These are phyloP conservation scores for Jimgerdemannia flammicorona DNA, from an alignment of 192 early-diverging fungal genomes.

Conservation along the genomic window DNA sequence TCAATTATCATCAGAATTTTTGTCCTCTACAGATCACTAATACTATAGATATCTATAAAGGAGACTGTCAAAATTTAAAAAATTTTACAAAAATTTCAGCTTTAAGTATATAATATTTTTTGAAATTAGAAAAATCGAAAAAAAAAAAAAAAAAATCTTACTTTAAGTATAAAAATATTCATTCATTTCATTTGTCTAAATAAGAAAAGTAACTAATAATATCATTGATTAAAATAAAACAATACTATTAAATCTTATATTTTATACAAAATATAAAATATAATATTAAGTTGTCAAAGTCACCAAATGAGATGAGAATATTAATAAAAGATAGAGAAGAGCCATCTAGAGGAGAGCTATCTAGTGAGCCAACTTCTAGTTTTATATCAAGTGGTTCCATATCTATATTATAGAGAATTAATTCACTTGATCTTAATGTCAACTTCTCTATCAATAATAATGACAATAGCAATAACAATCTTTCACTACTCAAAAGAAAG, in stretches of 20 bases:
- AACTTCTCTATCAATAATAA: background rate
- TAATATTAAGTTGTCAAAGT: background rate
- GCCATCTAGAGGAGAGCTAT: background rate
- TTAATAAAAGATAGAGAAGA: too few species aligned
- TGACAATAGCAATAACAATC: background rate
- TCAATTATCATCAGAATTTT: too few species aligned
- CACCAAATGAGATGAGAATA: background rate
- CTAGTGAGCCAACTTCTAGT: background rate
- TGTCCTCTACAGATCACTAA: too few species aligned
- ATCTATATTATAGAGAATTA: background rate
- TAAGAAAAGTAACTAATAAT: background rate
- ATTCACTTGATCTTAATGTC: background rate
- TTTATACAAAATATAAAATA: background rate
- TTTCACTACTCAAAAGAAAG: background rate
- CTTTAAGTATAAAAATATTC: background rate
- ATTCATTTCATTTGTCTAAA: background rate
- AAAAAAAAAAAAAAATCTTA: too few species aligned
- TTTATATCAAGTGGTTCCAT: background rate
- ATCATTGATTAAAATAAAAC: background rate
- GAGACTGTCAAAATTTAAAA: too few species aligned
- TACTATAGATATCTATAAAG: too few species aligned
- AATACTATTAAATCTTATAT: background rate
- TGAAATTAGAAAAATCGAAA: too few species aligned
- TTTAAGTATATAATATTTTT: too few species aligned
- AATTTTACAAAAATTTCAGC: too few species aligned